Percentiles rank a stretch among this genome's conserved stretches.
Evolutionary conservation across 2,329 filamentous ascomycete genomes (phyloP).

Genomic region (Penicillium psychrosexuale): DNA sequence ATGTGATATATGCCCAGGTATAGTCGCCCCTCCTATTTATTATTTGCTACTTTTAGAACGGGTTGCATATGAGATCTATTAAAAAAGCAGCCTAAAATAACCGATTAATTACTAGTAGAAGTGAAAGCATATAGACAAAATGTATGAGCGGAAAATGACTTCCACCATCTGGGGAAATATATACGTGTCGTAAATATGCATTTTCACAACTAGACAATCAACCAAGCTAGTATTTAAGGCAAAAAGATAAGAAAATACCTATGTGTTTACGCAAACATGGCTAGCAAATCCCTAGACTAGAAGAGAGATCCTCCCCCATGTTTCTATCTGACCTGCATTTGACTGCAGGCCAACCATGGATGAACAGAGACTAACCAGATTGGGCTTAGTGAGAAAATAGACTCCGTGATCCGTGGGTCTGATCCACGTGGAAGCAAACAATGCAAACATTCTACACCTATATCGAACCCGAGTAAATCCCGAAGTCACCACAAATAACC

Average conservation of each 20-base stretch:
- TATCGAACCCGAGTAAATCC: not conserved
- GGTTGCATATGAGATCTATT: not conserved
- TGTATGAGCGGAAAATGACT: not conserved
- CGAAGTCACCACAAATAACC: not conserved
- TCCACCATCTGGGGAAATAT: not conserved
- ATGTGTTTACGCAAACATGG: not conserved
- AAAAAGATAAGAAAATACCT: not conserved
- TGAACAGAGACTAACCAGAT: conserved; percentile 14
- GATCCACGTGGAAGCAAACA: conserved; percentile 25
- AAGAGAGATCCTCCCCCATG: conserved; percentile 1
- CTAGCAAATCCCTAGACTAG: not conserved
- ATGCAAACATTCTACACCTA: conserved; percentile 18
- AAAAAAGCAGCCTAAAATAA: not conserved
- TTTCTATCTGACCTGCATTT: conserved; percentile 17
- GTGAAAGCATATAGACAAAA: not conserved
- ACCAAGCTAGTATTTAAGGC: accelerated
- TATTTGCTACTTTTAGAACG: not conserved
- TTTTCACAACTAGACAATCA: not conserved
- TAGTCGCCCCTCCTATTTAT: not conserved
- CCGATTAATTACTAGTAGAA: not conserved
- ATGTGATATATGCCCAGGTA: not conserved
- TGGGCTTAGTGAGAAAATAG: conserved; percentile 15
- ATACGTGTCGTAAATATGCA: not conserved
- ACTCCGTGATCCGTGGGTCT: conserved; percentile 22
- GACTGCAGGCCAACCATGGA: conserved; percentile 20